Evolutionary conservation across 345 rosid species (phyloP).

Genomic region (Populus pruinosa): DNA sequence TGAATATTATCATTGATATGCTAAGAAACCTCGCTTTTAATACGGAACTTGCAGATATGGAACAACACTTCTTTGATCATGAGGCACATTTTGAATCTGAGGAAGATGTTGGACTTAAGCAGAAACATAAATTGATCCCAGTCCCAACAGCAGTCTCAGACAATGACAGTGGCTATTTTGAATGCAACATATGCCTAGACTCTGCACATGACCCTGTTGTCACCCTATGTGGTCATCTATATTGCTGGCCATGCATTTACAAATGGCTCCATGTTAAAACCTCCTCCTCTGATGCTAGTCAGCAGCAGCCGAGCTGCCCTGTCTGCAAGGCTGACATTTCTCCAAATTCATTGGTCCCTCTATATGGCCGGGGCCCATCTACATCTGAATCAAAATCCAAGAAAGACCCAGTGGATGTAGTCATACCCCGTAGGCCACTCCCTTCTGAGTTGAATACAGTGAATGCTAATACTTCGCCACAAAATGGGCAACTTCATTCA

Average conservation of each 20-base stretch:
- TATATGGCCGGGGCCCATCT: constrained; percentile 22
- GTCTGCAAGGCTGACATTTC: constrained; percentile 30
- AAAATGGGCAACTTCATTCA: constrained; percentile 23
- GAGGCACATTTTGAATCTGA: constrained; percentile 34
- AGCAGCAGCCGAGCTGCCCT: constrained; percentile 26
- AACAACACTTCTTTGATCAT: constrained; percentile 36
- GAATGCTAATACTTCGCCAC: constrained; percentile 1
- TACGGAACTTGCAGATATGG: constrained; percentile 37
- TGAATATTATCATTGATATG: background rate
- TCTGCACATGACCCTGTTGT: constrained; percentile 32
- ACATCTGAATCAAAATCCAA: background rate
- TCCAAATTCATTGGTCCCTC: constrained; percentile 22
- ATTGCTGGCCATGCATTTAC: constrained; percentile 39
- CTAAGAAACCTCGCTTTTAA: background rate
- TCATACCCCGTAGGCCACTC: constrained; percentile 18
- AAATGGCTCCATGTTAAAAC: constrained; percentile 24
- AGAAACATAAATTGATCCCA: constrained; percentile 32
- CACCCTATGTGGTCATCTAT: constrained; percentile 35
- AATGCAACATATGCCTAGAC: constrained; percentile 36
- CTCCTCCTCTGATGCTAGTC: constrained; percentile 13
- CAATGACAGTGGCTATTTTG: constrained; percentile 4
- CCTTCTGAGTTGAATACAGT: constrained; percentile 5
- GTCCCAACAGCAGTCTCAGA: constrained; percentile 17
- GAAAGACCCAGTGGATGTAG: background rate
- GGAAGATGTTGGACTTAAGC: constrained; percentile 25